These are phyloP conservation scores for Fraxinus excelsior DNA, from an alignment of 257 asterid species.

Conservation along the genomic window DNA sequence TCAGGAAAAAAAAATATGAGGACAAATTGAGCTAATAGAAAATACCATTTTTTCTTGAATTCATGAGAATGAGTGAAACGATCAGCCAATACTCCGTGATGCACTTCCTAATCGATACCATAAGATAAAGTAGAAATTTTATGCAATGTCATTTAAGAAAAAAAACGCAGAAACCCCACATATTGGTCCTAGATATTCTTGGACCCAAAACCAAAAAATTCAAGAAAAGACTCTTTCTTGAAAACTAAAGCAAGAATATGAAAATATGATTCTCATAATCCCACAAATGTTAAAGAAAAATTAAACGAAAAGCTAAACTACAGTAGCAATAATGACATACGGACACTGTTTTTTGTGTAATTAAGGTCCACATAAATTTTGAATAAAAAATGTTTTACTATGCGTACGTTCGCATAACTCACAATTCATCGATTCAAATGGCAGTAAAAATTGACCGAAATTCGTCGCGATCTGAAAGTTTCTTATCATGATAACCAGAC, in stretches of 20 bases:
- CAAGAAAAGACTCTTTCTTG: constrained; percentile 14
- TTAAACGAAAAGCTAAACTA: constrained; percentile 21
- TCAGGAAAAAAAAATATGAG: constrained; percentile 18
- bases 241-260: constrained; percentile 33
- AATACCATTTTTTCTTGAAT: constrained; percentile 34
- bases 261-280: constrained; percentile 29
- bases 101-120: constrained; percentile 24
- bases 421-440: too few relatives aligned
- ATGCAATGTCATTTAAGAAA: constrained; percentile 25
- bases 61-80: constrained; percentile 19
- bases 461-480: too few relatives aligned
- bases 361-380: too few relatives aligned
- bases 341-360: constrained; percentile 24
- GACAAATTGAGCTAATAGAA: constrained; percentile 32
- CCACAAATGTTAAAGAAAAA: constrained; percentile 22
- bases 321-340: constrained; percentile 32
- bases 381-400: too few relatives aligned
- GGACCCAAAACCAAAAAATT: constrained; percentile 21
- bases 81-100: constrained; percentile 27
- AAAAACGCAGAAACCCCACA: constrained; percentile 36
- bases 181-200: constrained; percentile 29
- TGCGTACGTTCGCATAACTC: too few relatives aligned
- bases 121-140: constrained; percentile 28
- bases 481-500: too few relatives aligned
- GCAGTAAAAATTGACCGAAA: too few relatives aligned